Conservation (phyloP, 352 stramenopile genomes). For the Phytophthora pinifolia region DNA sequence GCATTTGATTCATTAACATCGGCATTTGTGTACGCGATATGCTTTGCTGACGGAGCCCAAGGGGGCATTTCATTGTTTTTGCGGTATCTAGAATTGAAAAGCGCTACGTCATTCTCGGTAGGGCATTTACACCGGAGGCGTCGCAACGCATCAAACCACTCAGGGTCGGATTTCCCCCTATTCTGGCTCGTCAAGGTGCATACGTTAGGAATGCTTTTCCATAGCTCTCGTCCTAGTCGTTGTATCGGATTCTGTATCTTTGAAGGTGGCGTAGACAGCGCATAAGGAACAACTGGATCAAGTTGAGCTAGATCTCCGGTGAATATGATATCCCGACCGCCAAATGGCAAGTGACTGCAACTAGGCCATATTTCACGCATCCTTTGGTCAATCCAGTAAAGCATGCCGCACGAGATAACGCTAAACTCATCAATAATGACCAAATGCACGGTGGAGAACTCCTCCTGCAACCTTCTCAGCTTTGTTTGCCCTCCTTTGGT, state of each 20-base stretch:
- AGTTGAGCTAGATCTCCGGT: not conserved
- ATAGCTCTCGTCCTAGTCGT: not conserved
- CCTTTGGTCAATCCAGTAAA: slow-evolving; percentile 1
- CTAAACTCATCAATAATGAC: slow-evolving; percentile 8
- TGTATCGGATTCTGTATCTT: not conserved
- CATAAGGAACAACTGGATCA: not conserved
- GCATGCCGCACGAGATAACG: slow-evolving; percentile 5
- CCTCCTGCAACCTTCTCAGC: not conserved
- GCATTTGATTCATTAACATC: not conserved
- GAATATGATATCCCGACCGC: not conserved
- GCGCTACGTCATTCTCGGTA: not conserved
- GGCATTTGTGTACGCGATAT: slow-evolving; percentile 3
- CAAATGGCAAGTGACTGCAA: not conserved
- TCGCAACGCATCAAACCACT: not conserved
- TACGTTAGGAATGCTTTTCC: not conserved
- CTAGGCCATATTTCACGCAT: slow-evolving; percentile 3
- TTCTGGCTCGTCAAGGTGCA: slow-evolving; percentile 1
- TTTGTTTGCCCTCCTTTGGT: not conserved
- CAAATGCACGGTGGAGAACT: not conserved
- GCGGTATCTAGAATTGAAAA: not conserved
- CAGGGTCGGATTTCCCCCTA: not conserved
- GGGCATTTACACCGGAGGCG: not conserved
- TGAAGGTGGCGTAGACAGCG: not conserved
- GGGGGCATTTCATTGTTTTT: not conserved
- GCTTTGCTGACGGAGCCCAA: not conserved